Percentiles rank a stretch among this genome's conserved stretches.
Evolutionary conservation across 805 yeast species (phyloP).

Genomic region (Starmerella riodocensis): DNA sequence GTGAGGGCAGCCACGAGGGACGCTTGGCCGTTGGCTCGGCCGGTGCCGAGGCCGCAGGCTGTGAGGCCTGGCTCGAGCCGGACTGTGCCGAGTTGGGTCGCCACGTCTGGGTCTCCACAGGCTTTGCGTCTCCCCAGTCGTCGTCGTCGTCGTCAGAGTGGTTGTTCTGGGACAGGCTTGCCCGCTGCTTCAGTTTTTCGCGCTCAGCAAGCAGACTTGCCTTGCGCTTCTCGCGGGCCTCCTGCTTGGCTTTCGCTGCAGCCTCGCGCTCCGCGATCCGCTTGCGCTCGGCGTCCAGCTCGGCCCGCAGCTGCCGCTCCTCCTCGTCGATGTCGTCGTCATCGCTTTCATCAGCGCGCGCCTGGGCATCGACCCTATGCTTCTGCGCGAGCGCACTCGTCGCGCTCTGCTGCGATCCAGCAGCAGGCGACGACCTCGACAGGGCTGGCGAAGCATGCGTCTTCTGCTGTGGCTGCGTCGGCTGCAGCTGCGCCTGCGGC

Average conservation of each 20-base stretch:
- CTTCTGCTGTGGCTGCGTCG: background rate
- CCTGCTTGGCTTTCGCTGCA: slow-evolving; percentile 22
- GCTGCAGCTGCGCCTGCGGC: background rate
- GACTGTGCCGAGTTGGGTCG: slow-evolving; percentile 7
- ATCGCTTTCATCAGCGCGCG: too few species aligned
- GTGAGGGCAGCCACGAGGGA: background rate
- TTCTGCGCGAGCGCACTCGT: background rate
- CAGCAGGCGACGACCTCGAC: background rate
- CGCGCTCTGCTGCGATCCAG: background rate
- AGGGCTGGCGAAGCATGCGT: background rate
- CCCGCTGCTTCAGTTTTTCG: slow-evolving; percentile 22
- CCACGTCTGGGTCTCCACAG: slow-evolving; percentile 10
- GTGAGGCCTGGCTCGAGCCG: background rate
- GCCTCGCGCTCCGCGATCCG: slow-evolving; percentile 28
- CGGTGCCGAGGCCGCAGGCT: background rate
- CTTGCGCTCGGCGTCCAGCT: slow-evolving; percentile 30
- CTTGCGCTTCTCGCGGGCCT: slow-evolving; percentile 25
- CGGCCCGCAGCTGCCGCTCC: slow-evolving; percentile 28
- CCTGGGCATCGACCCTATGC: too few species aligned
- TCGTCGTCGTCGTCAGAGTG: slow-evolving; percentile 22
- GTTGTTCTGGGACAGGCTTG: slow-evolving; percentile 20
- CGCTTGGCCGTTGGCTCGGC: background rate
- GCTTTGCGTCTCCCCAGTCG: slow-evolving; percentile 18
- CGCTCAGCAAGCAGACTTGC: slow-evolving; percentile 22
- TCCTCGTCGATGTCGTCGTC: slow-evolving; percentile 30